phyloP scores from a whole-genome alignment of 768 basidiomycete genomes.

The Hebeloma cylindrosporum region DNA sequence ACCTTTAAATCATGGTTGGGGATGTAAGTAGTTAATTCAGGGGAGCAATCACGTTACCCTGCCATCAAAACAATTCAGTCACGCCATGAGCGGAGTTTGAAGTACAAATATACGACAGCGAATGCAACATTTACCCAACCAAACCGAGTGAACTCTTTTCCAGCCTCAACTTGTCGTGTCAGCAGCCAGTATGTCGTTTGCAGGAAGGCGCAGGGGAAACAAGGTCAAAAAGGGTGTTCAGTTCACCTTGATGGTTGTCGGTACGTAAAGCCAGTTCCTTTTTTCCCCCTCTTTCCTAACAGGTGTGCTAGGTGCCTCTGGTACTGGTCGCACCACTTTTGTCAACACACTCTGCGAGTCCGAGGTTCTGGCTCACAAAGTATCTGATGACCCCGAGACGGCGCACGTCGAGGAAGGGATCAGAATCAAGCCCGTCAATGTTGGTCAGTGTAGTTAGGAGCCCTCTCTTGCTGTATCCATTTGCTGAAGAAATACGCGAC shows the following conservation, averaged over 20 bases:
- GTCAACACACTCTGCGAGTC: conserved; percentile 99
- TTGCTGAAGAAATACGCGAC: neutral
- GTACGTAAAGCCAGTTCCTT: conserved; percentile 49
- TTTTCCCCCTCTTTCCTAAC: conserved; percentile 14
- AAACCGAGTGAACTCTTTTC: conserved; percentile 21
- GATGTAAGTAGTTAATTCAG: neutral
- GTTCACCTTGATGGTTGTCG: conserved; percentile 97
- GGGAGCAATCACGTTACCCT: conserved; percentile 13
- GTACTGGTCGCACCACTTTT: conserved; percentile 96
- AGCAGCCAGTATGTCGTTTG: conserved; percentile 67
- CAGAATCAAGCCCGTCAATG: conserved; percentile 91
- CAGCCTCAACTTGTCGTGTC: conserved; percentile 15
- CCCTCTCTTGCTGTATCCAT: neutral
- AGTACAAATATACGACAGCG: conserved; percentile 32
- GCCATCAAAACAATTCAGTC: conserved; percentile 17
- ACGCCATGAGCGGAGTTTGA: conserved; percentile 44
- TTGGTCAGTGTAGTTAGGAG: conserved; percentile 57
- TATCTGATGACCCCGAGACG: conserved; percentile 79
- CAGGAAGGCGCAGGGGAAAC: conserved; percentile 84
- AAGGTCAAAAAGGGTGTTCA: conserved; percentile 99
- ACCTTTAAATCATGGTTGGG: neutral
- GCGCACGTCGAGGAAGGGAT: conserved; percentile 95
- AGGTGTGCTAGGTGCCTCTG: conserved; percentile 78
- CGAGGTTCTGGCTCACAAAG: conserved; percentile 86
- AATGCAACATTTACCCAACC: conserved; percentile 30